Conservation (phyloP, 805 yeast genomes). For the Candida jianshihensis region DNA sequence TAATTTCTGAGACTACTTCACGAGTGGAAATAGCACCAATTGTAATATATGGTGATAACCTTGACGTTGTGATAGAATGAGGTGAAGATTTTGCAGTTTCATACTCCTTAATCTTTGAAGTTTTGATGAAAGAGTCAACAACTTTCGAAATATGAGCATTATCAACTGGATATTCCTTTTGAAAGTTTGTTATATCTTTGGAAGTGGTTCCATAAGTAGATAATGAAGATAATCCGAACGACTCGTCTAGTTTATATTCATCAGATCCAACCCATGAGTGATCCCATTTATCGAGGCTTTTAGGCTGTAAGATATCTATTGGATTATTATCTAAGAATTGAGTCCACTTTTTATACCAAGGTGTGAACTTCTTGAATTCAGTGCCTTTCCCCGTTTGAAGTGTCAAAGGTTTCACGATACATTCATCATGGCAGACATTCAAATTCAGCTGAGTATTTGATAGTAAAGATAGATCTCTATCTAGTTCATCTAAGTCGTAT, state of each 20-base stretch:
- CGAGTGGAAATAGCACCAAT: conserved; percentile 41
- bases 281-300: conserved; percentile 4
- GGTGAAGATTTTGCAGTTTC: conserved; percentile 19
- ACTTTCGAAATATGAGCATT: conserved; percentile 15
- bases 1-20: conserved; percentile 27
- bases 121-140: conserved; percentile 13
- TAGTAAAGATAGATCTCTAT: conserved; percentile 23
- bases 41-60: conserved; percentile 39
- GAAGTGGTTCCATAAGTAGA: conserved; percentile 1
- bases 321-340: conserved; percentile 20
- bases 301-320: neutral
- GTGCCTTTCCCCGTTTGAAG: conserved; percentile 36
- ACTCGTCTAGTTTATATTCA: conserved; percentile 15
- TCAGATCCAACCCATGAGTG: conserved; percentile 6
- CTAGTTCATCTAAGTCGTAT: conserved; percentile 30
- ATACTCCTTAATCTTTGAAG: conserved; percentile 4
- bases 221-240: conserved; percentile 13
- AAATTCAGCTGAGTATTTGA: conserved; percentile 9
- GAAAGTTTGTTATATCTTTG: neutral
- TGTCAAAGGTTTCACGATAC: conserved; percentile 35
- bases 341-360: conserved; percentile 41
- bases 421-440: conserved; percentile 32
- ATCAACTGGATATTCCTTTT: conserved; percentile 9
- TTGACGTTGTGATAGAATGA: conserved; percentile 25
- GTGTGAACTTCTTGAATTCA: conserved; percentile 40